These are phyloP conservation scores for Aspergillus luchuensis DNA, from an alignment of 2,329 filamentous ascomycete species.

Conservation along the genomic window DNA sequence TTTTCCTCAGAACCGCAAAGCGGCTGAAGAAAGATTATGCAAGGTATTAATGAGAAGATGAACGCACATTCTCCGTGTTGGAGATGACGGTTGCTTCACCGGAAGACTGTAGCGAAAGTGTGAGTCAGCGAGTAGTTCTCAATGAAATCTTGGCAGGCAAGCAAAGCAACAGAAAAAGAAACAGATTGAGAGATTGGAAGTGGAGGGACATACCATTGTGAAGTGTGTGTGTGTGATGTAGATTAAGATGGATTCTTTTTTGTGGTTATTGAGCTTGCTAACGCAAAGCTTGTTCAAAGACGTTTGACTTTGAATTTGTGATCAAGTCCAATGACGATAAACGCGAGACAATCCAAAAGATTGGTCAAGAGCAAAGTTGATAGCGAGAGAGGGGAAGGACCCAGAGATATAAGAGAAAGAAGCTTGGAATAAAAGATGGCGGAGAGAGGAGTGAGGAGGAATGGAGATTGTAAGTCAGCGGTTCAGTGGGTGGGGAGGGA, in stretches of 20 bases:
- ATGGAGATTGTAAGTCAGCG: conserved; percentile 21
- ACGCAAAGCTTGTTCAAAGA: conserved; percentile 7
- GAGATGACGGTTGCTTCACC: conserved; percentile 48
- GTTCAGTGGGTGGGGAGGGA: conserved; percentile 21
- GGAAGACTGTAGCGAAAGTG: conserved; percentile 38
- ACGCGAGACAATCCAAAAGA: conserved; percentile 19
- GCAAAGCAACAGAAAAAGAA: too few species aligned
- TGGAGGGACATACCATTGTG: conserved; percentile 15
- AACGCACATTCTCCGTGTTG: conserved; percentile 51
- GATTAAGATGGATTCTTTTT: conserved; percentile 16
- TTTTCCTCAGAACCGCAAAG: conserved; percentile 32
- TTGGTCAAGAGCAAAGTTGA: conserved; percentile 15
- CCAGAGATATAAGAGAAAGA: conserved; percentile 17
- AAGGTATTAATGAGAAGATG: conserved; percentile 31
- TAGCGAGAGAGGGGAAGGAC: background rate
- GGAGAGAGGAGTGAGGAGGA: conserved; percentile 22
- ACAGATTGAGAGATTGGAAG: background rate
- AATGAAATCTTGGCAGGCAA: too few species aligned
- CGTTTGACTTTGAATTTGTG: conserved; percentile 9
- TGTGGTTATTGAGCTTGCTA: background rate
- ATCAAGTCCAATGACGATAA: conserved; percentile 12
- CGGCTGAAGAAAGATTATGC: conserved; percentile 33
- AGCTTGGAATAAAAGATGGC: conserved; percentile 22
- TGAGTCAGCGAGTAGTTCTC: conserved; percentile 27
- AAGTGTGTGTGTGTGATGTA: conserved; percentile 15